These are phyloP conservation scores for Spiraea crenata DNA, from an alignment of 331 rosid genomes.

Conservation along the genomic window DNA sequence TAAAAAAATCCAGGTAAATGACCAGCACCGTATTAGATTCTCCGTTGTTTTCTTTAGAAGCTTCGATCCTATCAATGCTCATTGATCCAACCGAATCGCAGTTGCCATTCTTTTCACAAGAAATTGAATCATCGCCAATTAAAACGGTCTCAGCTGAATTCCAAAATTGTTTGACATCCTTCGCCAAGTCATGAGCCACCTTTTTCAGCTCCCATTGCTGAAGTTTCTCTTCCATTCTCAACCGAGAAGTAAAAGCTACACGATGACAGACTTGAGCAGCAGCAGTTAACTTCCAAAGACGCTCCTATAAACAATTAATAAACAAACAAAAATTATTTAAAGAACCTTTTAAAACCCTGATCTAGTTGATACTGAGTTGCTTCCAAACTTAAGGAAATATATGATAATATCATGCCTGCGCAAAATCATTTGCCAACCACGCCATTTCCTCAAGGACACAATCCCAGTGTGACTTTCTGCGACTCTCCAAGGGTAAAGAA, in stretches of 20 bases:
- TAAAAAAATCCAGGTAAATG: slow-evolving; percentile 26
- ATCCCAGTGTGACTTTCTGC: slow-evolving; percentile 81
- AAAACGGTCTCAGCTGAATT: slow-evolving; percentile 68
- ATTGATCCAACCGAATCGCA: slow-evolving; percentile 32
- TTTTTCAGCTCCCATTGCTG: slow-evolving; percentile 48
- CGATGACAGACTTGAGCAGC: slow-evolving; percentile 76
- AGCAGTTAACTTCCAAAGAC: slow-evolving; percentile 90
- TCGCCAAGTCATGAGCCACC: slow-evolving; percentile 76
- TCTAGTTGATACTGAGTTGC: background rate
- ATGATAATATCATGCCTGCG: slow-evolving; percentile 66
- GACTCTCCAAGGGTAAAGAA: slow-evolving; percentile 49
- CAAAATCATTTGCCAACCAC: slow-evolving; percentile 99
- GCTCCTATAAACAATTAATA: slow-evolving; percentile 58
- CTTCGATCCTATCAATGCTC: slow-evolving; percentile 35
- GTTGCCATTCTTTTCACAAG: slow-evolving; percentile 24
- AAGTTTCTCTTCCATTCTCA: slow-evolving; percentile 60
- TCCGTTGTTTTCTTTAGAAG: slow-evolving; percentile 39
- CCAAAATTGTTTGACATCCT: slow-evolving; percentile 94
- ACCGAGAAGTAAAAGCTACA: slow-evolving; percentile 62
- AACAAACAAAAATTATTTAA: slow-evolving; percentile 1
- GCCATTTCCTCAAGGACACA: slow-evolving; percentile 96
- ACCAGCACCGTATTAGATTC: slow-evolving; percentile 41
- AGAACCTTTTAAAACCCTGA: background rate
- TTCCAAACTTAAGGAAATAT: slow-evolving; percentile 1
- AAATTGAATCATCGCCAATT: slow-evolving; percentile 32